Evolutionary conservation across 441 rosid genomes (phyloP).

Genomic region (Croton setiger): DNA sequence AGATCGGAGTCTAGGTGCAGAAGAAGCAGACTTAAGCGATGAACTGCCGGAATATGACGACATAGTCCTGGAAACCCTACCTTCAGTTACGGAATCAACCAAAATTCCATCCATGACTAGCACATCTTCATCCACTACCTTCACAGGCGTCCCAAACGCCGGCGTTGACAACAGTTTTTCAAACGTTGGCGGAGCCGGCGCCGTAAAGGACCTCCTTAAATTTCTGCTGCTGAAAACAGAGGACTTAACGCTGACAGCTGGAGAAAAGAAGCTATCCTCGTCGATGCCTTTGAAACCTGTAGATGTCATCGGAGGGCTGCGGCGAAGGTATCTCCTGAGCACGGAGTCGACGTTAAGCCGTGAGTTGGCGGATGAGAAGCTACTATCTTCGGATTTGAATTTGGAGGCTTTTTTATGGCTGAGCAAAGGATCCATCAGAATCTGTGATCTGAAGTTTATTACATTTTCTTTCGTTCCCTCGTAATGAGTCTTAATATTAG

Average conservation of each 20-base stretch:
- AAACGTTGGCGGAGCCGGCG: conserved; percentile 24
- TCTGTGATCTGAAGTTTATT: background rate
- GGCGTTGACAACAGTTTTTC: conserved; percentile 19
- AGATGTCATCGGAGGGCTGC: conserved; percentile 17
- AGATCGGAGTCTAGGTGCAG: conserved; percentile 28
- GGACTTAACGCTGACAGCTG: conserved; percentile 16
- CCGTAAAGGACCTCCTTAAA: conserved; percentile 25
- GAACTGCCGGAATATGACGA: conserved; percentile 15
- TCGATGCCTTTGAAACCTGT: background rate
- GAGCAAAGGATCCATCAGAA: background rate
- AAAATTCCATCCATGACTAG: conserved; percentile 62
- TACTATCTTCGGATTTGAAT: background rate
- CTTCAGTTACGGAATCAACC: conserved; percentile 30
- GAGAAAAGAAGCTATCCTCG: conserved; percentile 12
- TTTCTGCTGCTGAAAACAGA: conserved; percentile 13
- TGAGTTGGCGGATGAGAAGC: background rate
- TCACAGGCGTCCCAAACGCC: conserved; percentile 16
- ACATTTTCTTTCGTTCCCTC: background rate
- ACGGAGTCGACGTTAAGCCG: conserved; percentile 8
- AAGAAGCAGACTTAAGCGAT: conserved; percentile 12
- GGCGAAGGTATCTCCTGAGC: conserved; percentile 16
- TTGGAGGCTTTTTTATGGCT: conserved; percentile 1
- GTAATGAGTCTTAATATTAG: too few relatives aligned
- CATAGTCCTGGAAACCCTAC: conserved; percentile 11
- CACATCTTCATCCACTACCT: conserved; percentile 43